Conservation (phyloP, 1,284 basidiomycete species). For the Xerocomus subilludens region DNA sequence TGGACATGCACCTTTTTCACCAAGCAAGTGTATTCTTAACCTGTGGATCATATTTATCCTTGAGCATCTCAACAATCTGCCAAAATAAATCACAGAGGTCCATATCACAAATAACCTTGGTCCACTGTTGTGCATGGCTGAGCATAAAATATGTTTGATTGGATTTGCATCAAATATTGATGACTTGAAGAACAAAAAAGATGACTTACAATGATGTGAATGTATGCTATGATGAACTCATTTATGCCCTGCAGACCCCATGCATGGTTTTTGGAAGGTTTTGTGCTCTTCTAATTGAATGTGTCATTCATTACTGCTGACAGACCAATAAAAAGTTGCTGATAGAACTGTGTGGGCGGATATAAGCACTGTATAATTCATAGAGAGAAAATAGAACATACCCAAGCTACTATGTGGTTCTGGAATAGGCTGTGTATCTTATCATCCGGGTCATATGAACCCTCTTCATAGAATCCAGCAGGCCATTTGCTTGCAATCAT, state of each 20-base stretch:
- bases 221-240: background rate
- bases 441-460: background rate
- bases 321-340: background rate
- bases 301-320: conserved; percentile 1
- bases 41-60: conserved; percentile 17
- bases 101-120: conserved; percentile 3
- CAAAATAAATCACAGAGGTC: conserved; percentile 10
- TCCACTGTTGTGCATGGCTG: conserved; percentile 9
- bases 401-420: background rate
- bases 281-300: background rate
- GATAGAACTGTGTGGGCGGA: background rate
- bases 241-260: background rate
- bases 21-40: conserved; percentile 10
- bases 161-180: background rate
- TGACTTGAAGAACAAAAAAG: background rate
- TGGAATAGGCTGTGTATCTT: background rate
- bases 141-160: background rate
- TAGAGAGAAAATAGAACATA: background rate
- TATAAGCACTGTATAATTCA: too few species aligned
- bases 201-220: background rate
- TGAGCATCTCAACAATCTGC: conserved; percentile 12
- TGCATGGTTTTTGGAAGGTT: background rate
- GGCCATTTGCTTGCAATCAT: conserved; percentile 1
- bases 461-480: background rate
- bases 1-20: background rate